Conservation (phyloP, 441 rosid species). For the Brassica hybrid region DNA sequence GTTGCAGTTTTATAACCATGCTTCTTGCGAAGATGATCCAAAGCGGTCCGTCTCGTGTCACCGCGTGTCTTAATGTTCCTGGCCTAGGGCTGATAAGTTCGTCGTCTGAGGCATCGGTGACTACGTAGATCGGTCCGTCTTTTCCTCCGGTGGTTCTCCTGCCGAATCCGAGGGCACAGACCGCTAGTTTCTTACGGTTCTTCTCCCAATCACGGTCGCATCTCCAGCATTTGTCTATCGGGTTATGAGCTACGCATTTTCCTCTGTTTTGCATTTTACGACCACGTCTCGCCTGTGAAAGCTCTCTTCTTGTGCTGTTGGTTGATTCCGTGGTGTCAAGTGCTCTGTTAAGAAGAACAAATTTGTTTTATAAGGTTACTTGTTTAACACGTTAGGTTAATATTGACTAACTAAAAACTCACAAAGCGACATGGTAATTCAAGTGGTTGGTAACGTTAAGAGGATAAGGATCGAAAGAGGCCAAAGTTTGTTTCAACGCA, state of each 20-base stretch:
- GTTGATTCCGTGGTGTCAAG: constrained; percentile 28
- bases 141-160: constrained; percentile 59
- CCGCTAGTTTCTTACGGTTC: constrained; percentile 52
- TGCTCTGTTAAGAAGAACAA: constrained; percentile 26
- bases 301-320: constrained; percentile 57
- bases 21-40: constrained; percentile 57
- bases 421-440: constrained; percentile 44
- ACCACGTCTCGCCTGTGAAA: constrained; percentile 19
- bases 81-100: constrained; percentile 54
- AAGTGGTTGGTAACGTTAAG: constrained; percentile 45
- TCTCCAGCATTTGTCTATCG: constrained; percentile 73
- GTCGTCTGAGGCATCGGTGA: constrained; percentile 52
- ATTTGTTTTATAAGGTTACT: not conserved
- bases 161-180: constrained; percentile 66
- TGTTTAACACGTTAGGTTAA: not conserved
- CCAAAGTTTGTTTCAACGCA: constrained; percentile 5
- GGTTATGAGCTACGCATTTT: constrained; percentile 56
- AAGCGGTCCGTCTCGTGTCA: constrained; percentile 52
- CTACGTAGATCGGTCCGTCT: constrained; percentile 48
- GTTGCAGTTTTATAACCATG: constrained; percentile 54
- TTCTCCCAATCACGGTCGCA: constrained; percentile 55
- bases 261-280: constrained; percentile 35
- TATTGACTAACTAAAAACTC: not conserved
- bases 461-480: constrained; percentile 50
- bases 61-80: constrained; percentile 68